phyloP scores from a whole-genome alignment of 768 basidiomycete genomes.

The Royoungia palumana region DNA sequence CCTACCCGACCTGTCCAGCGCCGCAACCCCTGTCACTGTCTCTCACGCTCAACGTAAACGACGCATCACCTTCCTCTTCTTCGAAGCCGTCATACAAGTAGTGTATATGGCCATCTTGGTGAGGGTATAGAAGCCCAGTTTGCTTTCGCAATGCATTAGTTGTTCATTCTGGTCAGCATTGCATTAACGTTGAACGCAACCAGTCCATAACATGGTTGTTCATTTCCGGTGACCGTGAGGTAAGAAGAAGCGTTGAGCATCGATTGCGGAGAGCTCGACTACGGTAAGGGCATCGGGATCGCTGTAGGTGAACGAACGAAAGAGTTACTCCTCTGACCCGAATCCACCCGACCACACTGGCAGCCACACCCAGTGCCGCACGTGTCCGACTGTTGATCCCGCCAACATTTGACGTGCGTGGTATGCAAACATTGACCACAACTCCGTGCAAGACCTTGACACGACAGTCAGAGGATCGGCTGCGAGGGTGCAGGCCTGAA shows the following conservation, averaged over 20 bases:
- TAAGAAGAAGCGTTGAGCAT: no score
- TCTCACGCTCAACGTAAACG: slow-evolving; percentile 78
- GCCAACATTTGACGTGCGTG: slow-evolving; percentile 66
- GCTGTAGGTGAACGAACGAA: slow-evolving; percentile 15
- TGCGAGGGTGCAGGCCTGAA: neutral
- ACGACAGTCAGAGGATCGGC: neutral
- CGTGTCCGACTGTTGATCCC: slow-evolving; percentile 37
- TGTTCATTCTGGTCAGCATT: neutral
- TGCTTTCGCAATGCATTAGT: slow-evolving; percentile 7
- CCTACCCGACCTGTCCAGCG: slow-evolving; percentile 68
- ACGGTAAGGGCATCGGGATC: neutral
- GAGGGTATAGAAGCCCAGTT: slow-evolving; percentile 38
- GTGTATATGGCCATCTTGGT: slow-evolving; percentile 85
- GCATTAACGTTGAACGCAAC: neutral
- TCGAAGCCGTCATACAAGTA: slow-evolving; percentile 78
- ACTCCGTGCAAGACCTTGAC: slow-evolving; percentile 55
- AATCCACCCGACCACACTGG: slow-evolving; percentile 38
- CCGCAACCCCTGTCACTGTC: slow-evolving; percentile 49
- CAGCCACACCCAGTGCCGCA: slow-evolving; percentile 74
- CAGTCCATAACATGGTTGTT: no score
- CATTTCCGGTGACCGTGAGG: no score
- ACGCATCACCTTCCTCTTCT: slow-evolving; percentile 84
- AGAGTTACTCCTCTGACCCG: neutral
- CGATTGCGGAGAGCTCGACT: neutral
- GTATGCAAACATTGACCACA: slow-evolving; percentile 64